Evolutionary conservation across 1,284 basidiomycete genomes (phyloP), one percentile per base, ranked within the genome.

Genomic region (Apiotrichum sp.): DNA sequence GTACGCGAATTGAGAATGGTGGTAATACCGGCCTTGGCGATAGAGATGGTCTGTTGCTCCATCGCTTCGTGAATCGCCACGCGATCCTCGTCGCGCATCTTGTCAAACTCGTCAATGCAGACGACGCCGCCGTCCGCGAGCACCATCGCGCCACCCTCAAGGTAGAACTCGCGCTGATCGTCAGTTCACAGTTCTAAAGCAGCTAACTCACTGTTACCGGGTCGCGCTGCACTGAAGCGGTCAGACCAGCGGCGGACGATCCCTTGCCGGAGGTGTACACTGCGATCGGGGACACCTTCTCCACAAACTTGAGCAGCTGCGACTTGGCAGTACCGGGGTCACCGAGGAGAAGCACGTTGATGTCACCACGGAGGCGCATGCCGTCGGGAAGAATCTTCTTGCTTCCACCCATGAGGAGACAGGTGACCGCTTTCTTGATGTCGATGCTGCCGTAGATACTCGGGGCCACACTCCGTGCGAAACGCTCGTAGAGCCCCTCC

Each of bases 1-100:
- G 96, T 98, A 47, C 96, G 81, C 2, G 92, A 95, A 77, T 98
- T 98, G 41, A 99, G 80, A 31, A 98, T 92, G 0, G 96, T 99
- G 0, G 96, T 98, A 64, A 99, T 99, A 63, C 96, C 96, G 3
- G 96, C 96, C 76, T 99, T 99, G 38, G 95, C 95, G 64, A 99
- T 98, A 2, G 96, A 98, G 65, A 99, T 98, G 0, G 95, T 99
- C 74, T 99, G 95, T 72, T 99, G 95, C 71, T 99, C 95, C 95
- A 99, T 99, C 14, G 95, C 96, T 78, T 98, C 96, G 78, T 98
- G 96, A 60, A 98, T 98, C 0, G 96, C 96, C 2, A 98, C 96
- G 58, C 96, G 86, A 71, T 98, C 96, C 75, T 98, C 95, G 70
- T 98, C 96, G 34, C 95, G 82, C 96, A 98, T 99, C 81, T 99